These are phyloP conservation scores for Zizania latifolia DNA, from an alignment of 176 grass and related monocot species.

Conservation along the genomic window DNA sequence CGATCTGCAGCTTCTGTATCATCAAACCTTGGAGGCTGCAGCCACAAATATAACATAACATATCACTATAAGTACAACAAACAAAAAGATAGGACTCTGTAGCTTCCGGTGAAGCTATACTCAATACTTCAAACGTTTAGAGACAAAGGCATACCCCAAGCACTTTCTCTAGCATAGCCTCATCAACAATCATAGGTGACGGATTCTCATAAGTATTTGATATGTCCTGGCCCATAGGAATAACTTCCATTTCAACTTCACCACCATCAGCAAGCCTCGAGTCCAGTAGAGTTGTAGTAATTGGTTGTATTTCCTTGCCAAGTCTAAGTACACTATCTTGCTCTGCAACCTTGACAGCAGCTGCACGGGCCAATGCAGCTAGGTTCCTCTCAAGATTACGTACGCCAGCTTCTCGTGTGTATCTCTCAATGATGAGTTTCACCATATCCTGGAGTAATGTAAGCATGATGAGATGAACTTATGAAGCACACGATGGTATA, in stretches of 20 bases:
- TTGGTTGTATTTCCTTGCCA: conserved; percentile 64
- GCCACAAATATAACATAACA: conserved; percentile 13
- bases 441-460: conserved; percentile 58
- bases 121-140: neutral
- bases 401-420: conserved; percentile 95
- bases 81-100: neutral
- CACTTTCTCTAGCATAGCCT: conserved; percentile 93
- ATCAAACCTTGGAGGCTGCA: conserved; percentile 93
- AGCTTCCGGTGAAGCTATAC: conserved; percentile 1
- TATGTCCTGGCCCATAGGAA: conserved; percentile 93
- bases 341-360: conserved; percentile 90
- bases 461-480: neutral
- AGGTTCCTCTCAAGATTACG: conserved; percentile 82
- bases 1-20: conserved; percentile 82
- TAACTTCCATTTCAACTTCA: conserved; percentile 99
- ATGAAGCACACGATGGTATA: neutral
- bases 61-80: neutral
- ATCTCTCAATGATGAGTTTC: conserved; percentile 82
- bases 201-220: conserved; percentile 62
- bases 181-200: conserved; percentile 64
- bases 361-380: conserved; percentile 79
- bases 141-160: conserved; percentile 69
- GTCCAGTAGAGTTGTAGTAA: conserved; percentile 69
- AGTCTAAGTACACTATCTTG: conserved; percentile 54
- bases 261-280: conserved; percentile 63